Evolutionary conservation across 345 rosid species (phyloP).

Genomic region (Lagerstroemia speciosa): DNA sequence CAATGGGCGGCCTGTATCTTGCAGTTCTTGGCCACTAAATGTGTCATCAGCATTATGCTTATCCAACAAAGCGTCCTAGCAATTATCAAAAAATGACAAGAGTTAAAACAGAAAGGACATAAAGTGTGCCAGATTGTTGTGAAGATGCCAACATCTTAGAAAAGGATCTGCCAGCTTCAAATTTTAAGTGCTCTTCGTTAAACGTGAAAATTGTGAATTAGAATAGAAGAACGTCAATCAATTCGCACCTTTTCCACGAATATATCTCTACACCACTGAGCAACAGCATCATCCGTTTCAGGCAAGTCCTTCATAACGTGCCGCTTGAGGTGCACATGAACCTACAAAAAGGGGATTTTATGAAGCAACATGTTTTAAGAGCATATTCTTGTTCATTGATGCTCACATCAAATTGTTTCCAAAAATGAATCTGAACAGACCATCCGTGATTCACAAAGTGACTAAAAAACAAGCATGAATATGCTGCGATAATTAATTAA

Average conservation of each 20-base stretch:
- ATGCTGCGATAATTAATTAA: too few relatives aligned
- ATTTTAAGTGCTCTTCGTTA: neutral
- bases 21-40: conserved; percentile 52
- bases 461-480: too few relatives aligned
- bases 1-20: conserved; percentile 56
- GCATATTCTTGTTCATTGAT: neutral
- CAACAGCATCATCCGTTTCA: conserved; percentile 66
- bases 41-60: conserved; percentile 54
- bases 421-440: neutral
- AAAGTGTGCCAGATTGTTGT: too few relatives aligned
- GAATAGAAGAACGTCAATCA: neutral
- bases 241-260: conserved; percentile 66
- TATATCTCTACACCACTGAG: conserved; percentile 89
- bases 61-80: conserved; percentile 73
- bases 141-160: too few relatives aligned
- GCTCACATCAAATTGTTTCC: neutral
- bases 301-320: conserved; percentile 80
- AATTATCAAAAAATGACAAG: neutral
- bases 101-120: neutral
- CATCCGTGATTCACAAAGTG: neutral
- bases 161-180: neutral
- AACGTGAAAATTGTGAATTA: neutral
- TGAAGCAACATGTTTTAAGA: neutral
- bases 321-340: conserved; percentile 63
- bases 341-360: conserved; percentile 30